Evolutionary conservation across 2,329 filamentous ascomycete species (phyloP).

Genomic region (Sporothrix phasma): DNA sequence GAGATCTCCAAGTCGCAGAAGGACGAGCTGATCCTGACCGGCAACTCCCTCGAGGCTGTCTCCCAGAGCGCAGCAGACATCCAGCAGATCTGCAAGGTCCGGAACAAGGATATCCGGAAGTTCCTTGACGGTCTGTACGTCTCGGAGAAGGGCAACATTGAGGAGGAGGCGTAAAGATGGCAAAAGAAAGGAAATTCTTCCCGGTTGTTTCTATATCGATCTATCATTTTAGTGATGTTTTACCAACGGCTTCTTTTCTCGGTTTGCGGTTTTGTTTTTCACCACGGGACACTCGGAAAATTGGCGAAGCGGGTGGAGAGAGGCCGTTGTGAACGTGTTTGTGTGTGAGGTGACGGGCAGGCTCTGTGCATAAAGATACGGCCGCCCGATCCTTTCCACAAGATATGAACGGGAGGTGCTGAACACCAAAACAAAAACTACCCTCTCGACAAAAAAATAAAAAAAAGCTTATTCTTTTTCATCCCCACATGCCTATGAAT

Average conservation of each 20-base stretch:
- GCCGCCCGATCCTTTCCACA: not conserved
- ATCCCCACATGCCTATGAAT: not conserved
- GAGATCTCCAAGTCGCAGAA: constrained; percentile 86
- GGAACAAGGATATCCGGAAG: constrained; percentile 99
- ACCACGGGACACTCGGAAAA: constrained; percentile 3
- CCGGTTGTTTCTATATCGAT: constrained; percentile 6
- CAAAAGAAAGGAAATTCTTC: no score
- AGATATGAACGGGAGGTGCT: not conserved
- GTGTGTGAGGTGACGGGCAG: not conserved
- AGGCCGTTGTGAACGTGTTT: not conserved
- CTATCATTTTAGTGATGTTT: not conserved
- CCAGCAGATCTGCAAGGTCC: constrained; percentile 98
- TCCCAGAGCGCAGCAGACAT: constrained; percentile 98
- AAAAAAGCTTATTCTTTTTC: constrained; percentile 7
- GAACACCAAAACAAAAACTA: constrained; percentile 3
- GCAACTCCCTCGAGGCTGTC: constrained; percentile 94
- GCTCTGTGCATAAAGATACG: not conserved
- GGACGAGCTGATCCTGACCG: constrained; percentile 88
- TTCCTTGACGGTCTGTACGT: constrained; percentile 99
- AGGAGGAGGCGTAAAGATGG: constrained; percentile 50
- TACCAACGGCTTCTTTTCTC: constrained; percentile 17
- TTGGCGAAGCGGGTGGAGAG: not conserved
- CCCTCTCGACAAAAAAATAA: constrained; percentile 3
- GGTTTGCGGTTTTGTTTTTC: constrained; percentile 8
- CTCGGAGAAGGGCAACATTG: constrained; percentile 95